Conservation (phyloP, 202 grass and related monocot species). For the Zoysia matrella region DNA sequence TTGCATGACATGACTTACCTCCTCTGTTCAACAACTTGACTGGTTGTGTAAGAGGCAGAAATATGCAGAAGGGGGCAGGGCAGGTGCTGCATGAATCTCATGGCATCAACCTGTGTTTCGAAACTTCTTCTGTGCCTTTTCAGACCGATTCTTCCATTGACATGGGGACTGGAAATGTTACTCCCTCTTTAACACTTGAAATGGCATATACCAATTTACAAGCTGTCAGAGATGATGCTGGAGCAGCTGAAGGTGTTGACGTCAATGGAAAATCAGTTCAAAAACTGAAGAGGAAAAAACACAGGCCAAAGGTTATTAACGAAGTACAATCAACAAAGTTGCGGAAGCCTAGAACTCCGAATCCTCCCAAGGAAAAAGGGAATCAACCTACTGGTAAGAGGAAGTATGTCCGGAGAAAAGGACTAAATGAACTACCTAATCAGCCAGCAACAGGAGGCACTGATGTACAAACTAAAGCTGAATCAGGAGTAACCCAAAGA, state of each 20-base stretch:
- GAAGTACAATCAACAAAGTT: slow-evolving; percentile 56
- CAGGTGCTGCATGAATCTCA: slow-evolving; percentile 28
- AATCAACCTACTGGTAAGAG: slow-evolving; percentile 52
- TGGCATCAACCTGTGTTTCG: slow-evolving; percentile 44
- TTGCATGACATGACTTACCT: slow-evolving; percentile 4
- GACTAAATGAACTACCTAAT: slow-evolving; percentile 38
- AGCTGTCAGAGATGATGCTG: slow-evolving; percentile 32
- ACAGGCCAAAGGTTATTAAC: slow-evolving; percentile 79
- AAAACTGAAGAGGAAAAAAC: slow-evolving; percentile 70
- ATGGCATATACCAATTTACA: slow-evolving; percentile 23
- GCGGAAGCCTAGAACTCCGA: slow-evolving; percentile 57
- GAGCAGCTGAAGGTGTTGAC: slow-evolving; percentile 43
- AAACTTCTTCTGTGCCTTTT: slow-evolving; percentile 15
- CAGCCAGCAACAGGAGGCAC: slow-evolving; percentile 26
- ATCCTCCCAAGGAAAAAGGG: slow-evolving; percentile 51
- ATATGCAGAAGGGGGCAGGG: slow-evolving; percentile 37
- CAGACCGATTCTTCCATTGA: slow-evolving; percentile 34
- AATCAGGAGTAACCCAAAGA: slow-evolving; percentile 45
- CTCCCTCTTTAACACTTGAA: slow-evolving; percentile 18
- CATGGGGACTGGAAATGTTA: neutral
- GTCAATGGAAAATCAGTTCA: slow-evolving; percentile 60
- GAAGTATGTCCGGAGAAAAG: slow-evolving; percentile 71
- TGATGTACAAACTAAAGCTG: slow-evolving; percentile 38
- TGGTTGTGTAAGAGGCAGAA: neutral
- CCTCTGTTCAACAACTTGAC: neutral